phyloP scores from a whole-genome alignment of 306 rosid genomes.

The Prosopis cineraria region DNA sequence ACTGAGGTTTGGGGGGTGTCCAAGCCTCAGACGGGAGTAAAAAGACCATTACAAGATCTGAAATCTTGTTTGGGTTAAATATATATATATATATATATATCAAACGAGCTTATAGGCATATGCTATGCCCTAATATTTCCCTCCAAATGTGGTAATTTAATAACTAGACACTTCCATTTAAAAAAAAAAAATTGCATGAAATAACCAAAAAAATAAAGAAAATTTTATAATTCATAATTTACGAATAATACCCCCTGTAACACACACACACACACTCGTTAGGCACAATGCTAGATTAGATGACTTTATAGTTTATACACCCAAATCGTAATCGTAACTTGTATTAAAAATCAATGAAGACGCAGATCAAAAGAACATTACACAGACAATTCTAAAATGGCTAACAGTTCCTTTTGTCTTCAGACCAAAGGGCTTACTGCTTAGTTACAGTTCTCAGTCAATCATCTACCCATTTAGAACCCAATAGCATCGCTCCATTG shows the following conservation, averaged over 20 bases:
- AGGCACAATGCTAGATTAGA: neutral
- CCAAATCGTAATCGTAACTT: neutral
- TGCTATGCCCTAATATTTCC: neutral
- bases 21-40: no score
- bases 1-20: no score
- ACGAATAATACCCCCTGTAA: neutral
- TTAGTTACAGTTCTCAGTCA: neutral
- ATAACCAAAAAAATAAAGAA: no score
- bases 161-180: neutral
- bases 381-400: neutral
- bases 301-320: neutral
- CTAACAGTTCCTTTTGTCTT: neutral
- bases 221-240: neutral
- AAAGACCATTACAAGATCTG: no score
- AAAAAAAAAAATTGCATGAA: no score
- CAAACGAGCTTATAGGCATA: no score
- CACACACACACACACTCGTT: neutral
- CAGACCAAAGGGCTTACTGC: neutral
- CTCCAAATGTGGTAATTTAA: neutral
- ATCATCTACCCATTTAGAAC: neutral
- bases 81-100: no score
- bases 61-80: no score
- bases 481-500: neutral
- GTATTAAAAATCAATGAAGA: neutral
- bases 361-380: slow-evolving; percentile 3